Percentiles rank a stretch among this genome's conserved stretches.
phyloP scores from a whole-genome alignment of 2,329 filamentous ascomycete species.

The Verticillium nonalfalfae region DNA sequence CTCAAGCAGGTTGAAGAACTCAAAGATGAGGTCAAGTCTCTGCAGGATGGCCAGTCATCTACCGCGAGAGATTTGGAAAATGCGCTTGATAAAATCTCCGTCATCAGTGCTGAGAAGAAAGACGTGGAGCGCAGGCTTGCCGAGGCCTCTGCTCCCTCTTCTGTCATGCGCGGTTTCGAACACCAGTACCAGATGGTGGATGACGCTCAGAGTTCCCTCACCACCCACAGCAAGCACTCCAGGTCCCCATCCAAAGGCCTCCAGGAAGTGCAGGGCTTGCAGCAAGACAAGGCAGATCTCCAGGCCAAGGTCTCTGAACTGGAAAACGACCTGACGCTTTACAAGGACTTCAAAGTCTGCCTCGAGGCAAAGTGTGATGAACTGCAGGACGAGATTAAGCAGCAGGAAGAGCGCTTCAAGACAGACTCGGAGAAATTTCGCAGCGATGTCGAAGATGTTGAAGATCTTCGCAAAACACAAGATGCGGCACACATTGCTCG shows the following conservation, averaged over 20 bases:
- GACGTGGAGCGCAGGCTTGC: slow-evolving; percentile 3
- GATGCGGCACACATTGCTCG: slow-evolving; percentile 9
- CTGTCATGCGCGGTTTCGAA: slow-evolving; percentile 5
- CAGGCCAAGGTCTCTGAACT: slow-evolving; percentile 4
- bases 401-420: slow-evolving; percentile 1
- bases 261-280: slow-evolving; percentile 8
- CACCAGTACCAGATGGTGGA: slow-evolving; percentile 7
- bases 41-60: slow-evolving; percentile 6
- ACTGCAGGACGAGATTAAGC: slow-evolving; percentile 2
- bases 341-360: slow-evolving; percentile 3
- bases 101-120: slow-evolving; percentile 7
- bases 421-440: slow-evolving; percentile 3
- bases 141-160: not conserved
- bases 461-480: slow-evolving; percentile 8
- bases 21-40: slow-evolving; percentile 7
- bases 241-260: slow-evolving; percentile 4
- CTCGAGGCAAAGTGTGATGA: slow-evolving; percentile 7
- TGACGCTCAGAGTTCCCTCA: slow-evolving; percentile 5
- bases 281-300: slow-evolving; percentile 1
- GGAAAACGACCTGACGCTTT: slow-evolving; percentile 2
- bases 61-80: slow-evolving; percentile 8
- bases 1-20: slow-evolving; percentile 8
- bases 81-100: slow-evolving; percentile 6
- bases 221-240: slow-evolving; percentile 5
- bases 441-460: slow-evolving; percentile 8